Base-by-base conservation (phyloP, 768 basidiomycete genomes). In the Gloeophyllum trabeum region DNA sequence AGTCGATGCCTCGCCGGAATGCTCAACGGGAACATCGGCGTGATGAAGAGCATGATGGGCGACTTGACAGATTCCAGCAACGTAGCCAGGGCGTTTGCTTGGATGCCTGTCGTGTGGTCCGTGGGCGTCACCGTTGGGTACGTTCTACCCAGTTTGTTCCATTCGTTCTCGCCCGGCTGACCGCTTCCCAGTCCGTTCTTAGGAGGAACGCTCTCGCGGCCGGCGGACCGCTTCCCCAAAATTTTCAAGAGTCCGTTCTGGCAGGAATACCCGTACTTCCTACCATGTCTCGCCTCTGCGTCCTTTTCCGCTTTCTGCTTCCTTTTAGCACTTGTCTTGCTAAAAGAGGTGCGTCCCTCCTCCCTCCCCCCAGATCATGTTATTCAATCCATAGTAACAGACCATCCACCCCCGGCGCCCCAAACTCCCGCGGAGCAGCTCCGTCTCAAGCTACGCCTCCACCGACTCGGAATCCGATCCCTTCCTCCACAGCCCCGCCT, bases 11-110 rank as follows among this genome's bases (percentile, higher is more conserved):
- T 64, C 2, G 52, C 60, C 20, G 66, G 63, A 4, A 13, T 54
- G 7, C 47, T 68, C 14, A 66, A 66, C 37, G 67, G 66, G 3
- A 66, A 68, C 24, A 5, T 58, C 2, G 61, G 62, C 12, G 53
- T 58, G 21, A 47, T 50, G 24, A 56, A 54, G 21, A 46, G 53
- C 16, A 48, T 50, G 39, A 40, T 55, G 16, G 25, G 45, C 47
- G 64, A 65, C 39, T 48, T 61, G 18, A 56, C 60, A 13, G 63
- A 63, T 42, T 56, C 56, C 7, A 56, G 60, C n/a, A 64, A 65
- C 43, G 53, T 58, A 44, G 61, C 61, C 3, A 48, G 56, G 41
- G 63, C 53, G 1, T 58, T 62, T 40, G 52, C 59, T 0, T 40
- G 55, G 24, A 46, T 62, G 45, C 57, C 58, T 3, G 49, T 62